Base-by-base conservation (phyloP, 352 stramenopile genomes). In the Phytophthora sp. region DNA sequence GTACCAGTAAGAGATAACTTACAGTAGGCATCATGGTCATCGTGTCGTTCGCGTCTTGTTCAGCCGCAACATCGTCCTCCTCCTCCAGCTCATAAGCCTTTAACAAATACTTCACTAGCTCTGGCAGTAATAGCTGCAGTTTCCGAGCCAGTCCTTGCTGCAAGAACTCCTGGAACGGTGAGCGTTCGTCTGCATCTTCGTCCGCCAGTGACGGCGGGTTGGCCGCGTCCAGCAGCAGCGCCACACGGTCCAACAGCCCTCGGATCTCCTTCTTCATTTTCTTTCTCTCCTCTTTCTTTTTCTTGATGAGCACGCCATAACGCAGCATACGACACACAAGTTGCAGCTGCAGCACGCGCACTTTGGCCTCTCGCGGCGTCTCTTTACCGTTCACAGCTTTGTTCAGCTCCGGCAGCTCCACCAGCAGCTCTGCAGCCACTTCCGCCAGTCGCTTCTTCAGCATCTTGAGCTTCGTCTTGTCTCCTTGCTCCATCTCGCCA, bases 91-190 rank as follows among this genome's bases (percentile, higher is more conserved):
- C 87, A 18, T 91, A 91, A 6, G 45, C 45, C 8, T 67, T 69
- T 20, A 83, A 63, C 18, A 94, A 53, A 53, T 75, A 79, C 12
- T 62, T 62, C 35, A 92, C 61, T 9, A 92, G 54, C 20, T 77
- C 54, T 4, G 85, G 84, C 3, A 91, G 10, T 8, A 80, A 45
- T 4, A 56, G 18, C 18, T 77, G 50, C 5, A 95, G 67, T 46
- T 64, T 72, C 2, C 59, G 64, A 21, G 75, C 66, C 3, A 95
- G 49, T 12, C 84, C 55, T 7, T 79, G 71, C 39, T 86, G 45
- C 4, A 95, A 44, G 26, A 94, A 91, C 11, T 78, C 48, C 30
- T 91, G 80, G 57, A 95, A 95, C 10, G 83, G 83, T 21, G 87
- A 90, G 11, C 69, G 78, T 28, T 90, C 82, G 26, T 89, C 80